A percentile compares a stretch with the other conserved stretches of the same genome.
Conservation (phyloP, 2,329 filamentous ascomycete species). For the Xylogone sp. region DNA sequence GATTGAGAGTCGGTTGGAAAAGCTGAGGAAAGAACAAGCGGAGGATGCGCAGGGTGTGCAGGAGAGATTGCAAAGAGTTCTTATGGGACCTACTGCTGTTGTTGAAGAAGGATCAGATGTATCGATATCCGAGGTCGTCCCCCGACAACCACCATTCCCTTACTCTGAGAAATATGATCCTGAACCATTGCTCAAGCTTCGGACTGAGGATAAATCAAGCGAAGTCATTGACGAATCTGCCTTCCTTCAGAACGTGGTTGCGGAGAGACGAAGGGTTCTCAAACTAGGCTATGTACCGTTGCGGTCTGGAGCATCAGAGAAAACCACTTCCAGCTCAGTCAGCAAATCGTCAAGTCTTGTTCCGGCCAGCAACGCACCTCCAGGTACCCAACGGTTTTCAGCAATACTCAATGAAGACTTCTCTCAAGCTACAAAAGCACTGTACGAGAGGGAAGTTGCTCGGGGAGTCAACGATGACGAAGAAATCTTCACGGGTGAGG, state of each 20-base stretch:
- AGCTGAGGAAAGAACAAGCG: constrained; percentile 63
- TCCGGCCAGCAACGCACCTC: constrained; percentile 39
- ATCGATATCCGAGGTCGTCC: constrained; percentile 9
- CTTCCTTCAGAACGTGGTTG: constrained; percentile 54
- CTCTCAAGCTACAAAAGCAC: constrained; percentile 79
- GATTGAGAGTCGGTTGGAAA: constrained; percentile 62
- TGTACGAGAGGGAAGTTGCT: constrained; percentile 91
- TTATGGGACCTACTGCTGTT: constrained; percentile 31
- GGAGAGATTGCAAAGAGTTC: constrained; percentile 47
- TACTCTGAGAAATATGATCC: constrained; percentile 54
- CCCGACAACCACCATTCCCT: constrained; percentile 25
- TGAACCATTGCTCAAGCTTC: constrained; percentile 61
- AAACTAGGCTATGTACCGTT: constrained; percentile 68
- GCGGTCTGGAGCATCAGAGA: constrained; percentile 37
- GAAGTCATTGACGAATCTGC: constrained; percentile 53
- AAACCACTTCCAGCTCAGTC: constrained; percentile 25
- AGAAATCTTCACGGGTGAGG: constrained; percentile 91
- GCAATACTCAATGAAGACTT: constrained; percentile 70
- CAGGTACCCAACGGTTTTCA: constrained; percentile 66
- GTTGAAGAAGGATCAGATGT: constrained; percentile 20
- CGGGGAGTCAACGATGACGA: constrained; percentile 90
- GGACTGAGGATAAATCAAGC: constrained; percentile 58
- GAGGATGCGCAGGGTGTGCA: constrained; percentile 58
- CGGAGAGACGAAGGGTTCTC: constrained; percentile 56
- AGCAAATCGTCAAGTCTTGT: constrained; percentile 29